phyloP scores from a whole-genome alignment of 1,139 yeast genomes.

The Yueomyces sp. region DNA sequence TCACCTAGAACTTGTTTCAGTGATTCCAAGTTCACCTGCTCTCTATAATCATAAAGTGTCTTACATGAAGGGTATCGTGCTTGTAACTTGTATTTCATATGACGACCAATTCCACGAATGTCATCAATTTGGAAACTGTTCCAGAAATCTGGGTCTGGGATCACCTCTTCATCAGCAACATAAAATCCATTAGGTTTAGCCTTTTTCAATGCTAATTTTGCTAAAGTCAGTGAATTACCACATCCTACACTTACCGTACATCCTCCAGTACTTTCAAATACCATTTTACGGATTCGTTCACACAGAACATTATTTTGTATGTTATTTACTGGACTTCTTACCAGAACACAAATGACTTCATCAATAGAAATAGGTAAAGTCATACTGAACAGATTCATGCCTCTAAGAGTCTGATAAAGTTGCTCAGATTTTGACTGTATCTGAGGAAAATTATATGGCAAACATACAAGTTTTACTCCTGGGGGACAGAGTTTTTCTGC shows the following conservation, averaged over 20 bases:
- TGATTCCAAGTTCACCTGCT: constrained; percentile 2
- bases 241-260: constrained; percentile 74
- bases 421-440: constrained; percentile 51
- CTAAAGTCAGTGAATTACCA: constrained; percentile 58
- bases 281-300: constrained; percentile 29
- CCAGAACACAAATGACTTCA: constrained; percentile 64
- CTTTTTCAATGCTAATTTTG: constrained; percentile 57
- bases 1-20: constrained; percentile 45
- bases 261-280: constrained; percentile 34
- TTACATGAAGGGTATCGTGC: constrained; percentile 2
- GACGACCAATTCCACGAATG: constrained; percentile 79
- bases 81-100: constrained; percentile 34
- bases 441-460: constrained; percentile 64
- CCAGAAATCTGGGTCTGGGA: constrained; percentile 29
- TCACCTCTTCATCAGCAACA: constrained; percentile 24
- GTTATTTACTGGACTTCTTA: constrained; percentile 4
- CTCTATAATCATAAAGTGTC: constrained; percentile 5
- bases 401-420: constrained; percentile 35
- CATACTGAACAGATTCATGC: constrained; percentile 28
- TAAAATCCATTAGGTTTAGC: constrained; percentile 73
- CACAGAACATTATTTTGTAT: constrained; percentile 10
- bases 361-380: constrained; percentile 83
- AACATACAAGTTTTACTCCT: constrained; percentile 30
- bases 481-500: constrained; percentile 56
- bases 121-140: constrained; percentile 35